These are phyloP conservation scores for Trichoderma simmonsii DNA, from an alignment of 2,329 filamentous ascomycete genomes.

Conservation along the genomic window DNA sequence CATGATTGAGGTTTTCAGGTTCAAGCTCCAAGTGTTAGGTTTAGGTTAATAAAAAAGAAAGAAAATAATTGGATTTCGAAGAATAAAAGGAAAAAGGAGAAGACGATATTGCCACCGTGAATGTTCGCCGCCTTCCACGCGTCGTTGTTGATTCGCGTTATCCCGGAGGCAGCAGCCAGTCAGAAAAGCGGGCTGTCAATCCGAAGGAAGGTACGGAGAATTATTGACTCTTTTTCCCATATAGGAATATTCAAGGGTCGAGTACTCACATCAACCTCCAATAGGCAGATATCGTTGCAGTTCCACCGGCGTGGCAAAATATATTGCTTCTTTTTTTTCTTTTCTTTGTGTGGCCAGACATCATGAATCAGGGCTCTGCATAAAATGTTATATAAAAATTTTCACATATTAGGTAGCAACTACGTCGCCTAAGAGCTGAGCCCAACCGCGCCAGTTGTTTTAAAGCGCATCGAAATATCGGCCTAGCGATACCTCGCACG, in stretches of 20 bases:
- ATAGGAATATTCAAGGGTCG: not conserved
- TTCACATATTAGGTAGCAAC: not conserved
- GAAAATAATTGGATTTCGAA: not conserved
- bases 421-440: not conserved
- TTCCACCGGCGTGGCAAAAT: not conserved
- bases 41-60: not conserved
- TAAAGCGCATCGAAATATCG: not conserved
- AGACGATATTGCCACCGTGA: not conserved
- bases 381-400: not conserved
- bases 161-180: not conserved
- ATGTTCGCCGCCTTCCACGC: not conserved
- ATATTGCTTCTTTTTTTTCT: not conserved
- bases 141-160: not conserved
- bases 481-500: not conserved
- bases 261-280: not conserved
- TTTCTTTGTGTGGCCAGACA: not conserved
- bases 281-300: not conserved
- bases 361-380: not conserved
- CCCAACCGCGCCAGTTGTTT: not conserved
- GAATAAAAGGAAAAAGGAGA: not conserved
- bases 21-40: not conserved
- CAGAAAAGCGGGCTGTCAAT: not conserved
- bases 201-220: not conserved
- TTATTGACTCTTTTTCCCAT: not conserved
- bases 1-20: not conserved